Evolutionary conservation across 768 basidiomycete species (phyloP).

Genomic region (Botryobasidium botryosum): DNA sequence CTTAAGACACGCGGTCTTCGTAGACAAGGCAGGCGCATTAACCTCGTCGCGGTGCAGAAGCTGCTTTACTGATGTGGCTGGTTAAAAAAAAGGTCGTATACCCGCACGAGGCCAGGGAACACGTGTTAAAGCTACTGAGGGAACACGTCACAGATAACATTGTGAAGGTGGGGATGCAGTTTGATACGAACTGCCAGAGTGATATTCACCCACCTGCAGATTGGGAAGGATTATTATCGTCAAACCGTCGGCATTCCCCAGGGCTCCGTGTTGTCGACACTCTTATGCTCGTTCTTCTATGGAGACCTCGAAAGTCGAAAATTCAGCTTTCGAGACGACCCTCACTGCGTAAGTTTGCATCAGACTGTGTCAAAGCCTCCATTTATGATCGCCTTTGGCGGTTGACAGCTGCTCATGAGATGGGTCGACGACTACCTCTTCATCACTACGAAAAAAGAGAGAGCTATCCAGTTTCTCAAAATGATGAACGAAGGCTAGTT

Average conservation of each 20-base stretch:
- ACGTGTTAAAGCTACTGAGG: constrained; percentile 56
- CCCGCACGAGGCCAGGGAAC: constrained; percentile 32
- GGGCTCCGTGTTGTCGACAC: constrained; percentile 83
- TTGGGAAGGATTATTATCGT: constrained; percentile 61
- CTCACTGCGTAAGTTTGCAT: constrained; percentile 37
- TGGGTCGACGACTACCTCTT: constrained; percentile 93
- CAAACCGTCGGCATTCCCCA: constrained; percentile 95
- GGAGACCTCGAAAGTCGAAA: constrained; percentile 63
- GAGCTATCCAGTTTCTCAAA: constrained; percentile 52
- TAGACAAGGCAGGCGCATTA: constrained; percentile 47
- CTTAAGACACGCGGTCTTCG: constrained; percentile 62
- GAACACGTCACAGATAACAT: constrained; percentile 88
- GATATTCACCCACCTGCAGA: constrained; percentile 28
- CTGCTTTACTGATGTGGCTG: neutral
- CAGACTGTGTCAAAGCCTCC: neutral
- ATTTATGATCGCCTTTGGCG: neutral
- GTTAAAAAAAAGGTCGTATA: constrained; percentile 31
- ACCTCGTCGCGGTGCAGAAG: neutral
- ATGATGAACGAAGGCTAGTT: constrained; percentile 54
- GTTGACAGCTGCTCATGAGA: constrained; percentile 50
- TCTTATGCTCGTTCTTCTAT: constrained; percentile 92
- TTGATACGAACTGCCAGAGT: neutral
- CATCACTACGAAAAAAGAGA: constrained; percentile 45
- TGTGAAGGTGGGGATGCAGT: constrained; percentile 44
- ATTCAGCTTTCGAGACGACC: constrained; percentile 34